Percentiles rank a stretch among this genome's conserved stretches.
Evolutionary conservation across 164 flowering plant genomes (phyloP).

Genomic region (Sextonia rubra): DNA sequence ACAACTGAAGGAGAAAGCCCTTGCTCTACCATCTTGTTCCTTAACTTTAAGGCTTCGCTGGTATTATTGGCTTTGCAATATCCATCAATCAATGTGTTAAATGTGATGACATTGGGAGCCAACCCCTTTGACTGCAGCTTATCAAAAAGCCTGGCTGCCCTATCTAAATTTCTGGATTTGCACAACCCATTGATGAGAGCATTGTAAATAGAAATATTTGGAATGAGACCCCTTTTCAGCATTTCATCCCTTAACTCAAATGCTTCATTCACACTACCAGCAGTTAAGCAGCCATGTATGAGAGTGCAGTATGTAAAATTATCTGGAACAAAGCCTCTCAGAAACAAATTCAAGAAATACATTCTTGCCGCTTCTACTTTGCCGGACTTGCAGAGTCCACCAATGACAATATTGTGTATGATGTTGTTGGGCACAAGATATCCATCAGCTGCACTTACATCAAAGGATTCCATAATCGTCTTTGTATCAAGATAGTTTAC

Average conservation of each 20-base stretch:
- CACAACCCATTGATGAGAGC: conserved; percentile 76
- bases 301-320: conserved; percentile 67
- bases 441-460: conserved; percentile 25
- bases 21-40: conserved; percentile 50
- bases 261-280: conserved; percentile 68
- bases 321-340: conserved; percentile 64
- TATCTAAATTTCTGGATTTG: conserved; percentile 60
- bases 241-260: conserved; percentile 71
- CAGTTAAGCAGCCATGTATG: conserved; percentile 52
- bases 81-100: conserved; percentile 63
- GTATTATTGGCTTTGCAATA: conserved; percentile 42
- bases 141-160: conserved; percentile 63
- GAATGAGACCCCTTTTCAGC: conserved; percentile 53
- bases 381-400: conserved; percentile 67
- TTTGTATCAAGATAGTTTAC: conserved; percentile 14
- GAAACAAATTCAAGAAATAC: conserved; percentile 33
- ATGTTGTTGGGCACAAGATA: conserved; percentile 42
- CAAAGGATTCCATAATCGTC: conserved; percentile 41
- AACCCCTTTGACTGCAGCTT: conserved; percentile 56
- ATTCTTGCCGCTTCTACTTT: conserved; percentile 52
- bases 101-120: conserved; percentile 59
- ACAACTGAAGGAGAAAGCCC: conserved; percentile 47
- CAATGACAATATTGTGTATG: conserved; percentile 59
- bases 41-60: conserved; percentile 48
- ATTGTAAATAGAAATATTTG: conserved; percentile 62